Conservation (phyloP, 805 yeast species). For the Ogataea neopini region DNA sequence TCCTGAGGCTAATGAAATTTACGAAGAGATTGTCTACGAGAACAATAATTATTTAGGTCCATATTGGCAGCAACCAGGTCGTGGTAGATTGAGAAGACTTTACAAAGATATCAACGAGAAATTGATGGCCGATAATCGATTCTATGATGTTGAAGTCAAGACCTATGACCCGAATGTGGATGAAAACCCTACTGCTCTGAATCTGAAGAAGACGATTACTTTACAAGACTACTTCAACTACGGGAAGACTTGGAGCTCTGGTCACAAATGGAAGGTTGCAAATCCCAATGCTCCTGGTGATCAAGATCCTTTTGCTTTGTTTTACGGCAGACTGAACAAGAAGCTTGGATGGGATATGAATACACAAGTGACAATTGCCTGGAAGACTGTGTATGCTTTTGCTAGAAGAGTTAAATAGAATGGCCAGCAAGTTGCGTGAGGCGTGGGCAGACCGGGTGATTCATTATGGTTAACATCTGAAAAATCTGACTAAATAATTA, state of each 20-base stretch:
- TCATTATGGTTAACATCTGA: no score
- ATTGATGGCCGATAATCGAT: constrained; percentile 38
- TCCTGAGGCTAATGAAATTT: constrained; percentile 57
- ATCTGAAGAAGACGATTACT: constrained; percentile 40
- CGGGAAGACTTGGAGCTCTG: constrained; percentile 70
- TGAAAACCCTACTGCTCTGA: constrained; percentile 27
- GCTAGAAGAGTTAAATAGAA: constrained; percentile 36
- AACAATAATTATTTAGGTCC: constrained; percentile 54
- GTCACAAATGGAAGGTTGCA: constrained; percentile 52
- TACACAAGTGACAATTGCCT: constrained; percentile 43
- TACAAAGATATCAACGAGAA: constrained; percentile 42
- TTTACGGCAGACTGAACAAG: constrained; percentile 37
- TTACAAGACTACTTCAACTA: constrained; percentile 52
- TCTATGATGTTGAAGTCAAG: constrained; percentile 32
- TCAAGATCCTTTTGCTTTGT: constrained; percentile 37
- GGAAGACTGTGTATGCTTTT: constrained; percentile 54
- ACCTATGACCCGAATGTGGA: constrained; percentile 30
- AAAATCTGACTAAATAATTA: background rate
- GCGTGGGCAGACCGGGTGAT: no score
- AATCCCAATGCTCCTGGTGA: constrained; percentile 32
- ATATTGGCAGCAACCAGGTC: constrained; percentile 88
- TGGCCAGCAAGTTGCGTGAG: no score
- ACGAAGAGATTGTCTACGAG: constrained; percentile 44
- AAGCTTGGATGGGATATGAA: constrained; percentile 48
- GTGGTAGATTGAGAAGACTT: constrained; percentile 49